Conservation (phyloP, 768 basidiomycete species). For the Ramaria sp. region DNA sequence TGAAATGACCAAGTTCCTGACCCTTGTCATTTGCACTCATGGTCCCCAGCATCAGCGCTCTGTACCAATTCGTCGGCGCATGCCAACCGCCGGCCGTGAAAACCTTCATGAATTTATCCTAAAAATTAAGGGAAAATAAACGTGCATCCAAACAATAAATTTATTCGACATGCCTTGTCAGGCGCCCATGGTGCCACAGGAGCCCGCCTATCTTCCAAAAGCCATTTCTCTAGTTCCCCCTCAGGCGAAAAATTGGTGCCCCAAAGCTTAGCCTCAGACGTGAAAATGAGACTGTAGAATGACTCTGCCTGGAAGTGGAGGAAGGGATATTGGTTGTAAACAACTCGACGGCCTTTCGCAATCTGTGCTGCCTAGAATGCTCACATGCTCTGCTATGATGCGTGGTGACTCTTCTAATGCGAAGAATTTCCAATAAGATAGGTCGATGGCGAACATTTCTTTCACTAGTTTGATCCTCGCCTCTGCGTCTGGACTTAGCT, state of each 20-base stretch:
- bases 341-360: no score
- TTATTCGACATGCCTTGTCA: constrained; percentile 17
- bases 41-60: constrained; percentile 17
- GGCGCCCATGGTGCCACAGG: constrained; percentile 23
- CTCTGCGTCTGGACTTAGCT: constrained; percentile 18
- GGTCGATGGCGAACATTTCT: constrained; percentile 21
- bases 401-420: constrained; percentile 22
- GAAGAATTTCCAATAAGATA: constrained; percentile 32
- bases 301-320: no score
- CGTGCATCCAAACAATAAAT: neutral
- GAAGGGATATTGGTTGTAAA: no score
- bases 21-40: constrained; percentile 25
- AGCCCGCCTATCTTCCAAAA: constrained; percentile 21
- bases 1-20: constrained; percentile 14
- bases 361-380: no score
- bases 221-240: constrained; percentile 26
- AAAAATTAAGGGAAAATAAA: neutral
- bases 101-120: constrained; percentile 11
- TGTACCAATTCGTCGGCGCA: constrained; percentile 27
- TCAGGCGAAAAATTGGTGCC: constrained; percentile 24
- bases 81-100: constrained; percentile 21
- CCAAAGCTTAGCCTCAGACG: constrained; percentile 26
- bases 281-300: constrained; percentile 24
- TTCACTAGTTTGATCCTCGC: constrained; percentile 17
- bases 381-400: constrained; percentile 28